These are phyloP conservation scores for Sarocladium brachiariae DNA, from an alignment of 2,329 filamentous ascomycete genomes.

Conservation along the genomic window DNA sequence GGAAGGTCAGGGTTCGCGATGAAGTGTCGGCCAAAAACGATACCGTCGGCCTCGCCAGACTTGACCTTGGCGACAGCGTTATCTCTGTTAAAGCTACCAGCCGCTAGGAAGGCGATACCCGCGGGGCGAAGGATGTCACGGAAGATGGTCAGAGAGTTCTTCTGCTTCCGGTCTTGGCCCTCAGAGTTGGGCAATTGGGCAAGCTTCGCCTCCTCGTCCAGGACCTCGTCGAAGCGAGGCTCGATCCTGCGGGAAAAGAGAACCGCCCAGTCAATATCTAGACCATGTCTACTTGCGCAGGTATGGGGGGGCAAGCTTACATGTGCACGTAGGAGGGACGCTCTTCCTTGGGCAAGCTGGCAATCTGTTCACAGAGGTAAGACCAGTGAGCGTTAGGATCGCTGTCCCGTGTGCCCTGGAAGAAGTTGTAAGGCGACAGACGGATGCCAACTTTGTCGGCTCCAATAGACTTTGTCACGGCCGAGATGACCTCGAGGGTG, in stretches of 20 bases:
- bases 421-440: slow-evolving; percentile 29
- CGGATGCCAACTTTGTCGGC: slow-evolving; percentile 34
- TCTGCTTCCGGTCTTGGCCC: slow-evolving; percentile 14
- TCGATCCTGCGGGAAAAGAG: slow-evolving; percentile 27
- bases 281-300: background rate
- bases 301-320: slow-evolving; percentile 19
- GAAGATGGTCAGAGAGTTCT: slow-evolving; percentile 32
- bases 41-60: slow-evolving; percentile 19
- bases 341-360: slow-evolving; percentile 23
- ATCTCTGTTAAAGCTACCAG: slow-evolving; percentile 36
- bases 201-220: slow-evolving; percentile 37
- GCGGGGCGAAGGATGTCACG: slow-evolving; percentile 30
- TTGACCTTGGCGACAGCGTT: slow-evolving; percentile 33
- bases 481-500: slow-evolving; percentile 36
- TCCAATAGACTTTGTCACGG: slow-evolving; percentile 24
- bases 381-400: slow-evolving; percentile 29
- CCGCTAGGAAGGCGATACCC: slow-evolving; percentile 40
- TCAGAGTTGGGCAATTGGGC: slow-evolving; percentile 12
- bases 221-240: slow-evolving; percentile 38
- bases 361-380: slow-evolving; percentile 27
- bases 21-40: slow-evolving; percentile 24
- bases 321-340: slow-evolving; percentile 38
- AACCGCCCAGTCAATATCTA: background rate
- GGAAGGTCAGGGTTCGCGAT: slow-evolving; percentile 24
- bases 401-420: slow-evolving; percentile 22